Evolutionary conservation across 1,139 yeast species (phyloP).

Genomic region (Sugiyamaella pinicola): DNA sequence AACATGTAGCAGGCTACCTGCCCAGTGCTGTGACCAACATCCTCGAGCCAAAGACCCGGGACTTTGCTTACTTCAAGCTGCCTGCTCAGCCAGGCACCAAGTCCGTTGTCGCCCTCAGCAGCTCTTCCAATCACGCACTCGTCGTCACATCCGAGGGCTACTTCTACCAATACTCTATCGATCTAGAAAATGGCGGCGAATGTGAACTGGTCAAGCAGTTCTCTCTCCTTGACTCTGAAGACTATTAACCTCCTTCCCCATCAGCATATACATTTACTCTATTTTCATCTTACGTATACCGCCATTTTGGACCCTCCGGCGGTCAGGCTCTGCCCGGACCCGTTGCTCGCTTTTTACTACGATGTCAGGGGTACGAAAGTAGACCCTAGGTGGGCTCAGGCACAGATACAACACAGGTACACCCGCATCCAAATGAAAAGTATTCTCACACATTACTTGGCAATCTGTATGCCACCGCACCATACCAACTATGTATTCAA

Average conservation of each 20-base stretch:
- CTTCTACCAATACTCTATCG: conserved; percentile 82
- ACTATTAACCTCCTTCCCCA: conserved; percentile 5
- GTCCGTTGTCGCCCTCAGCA: conserved; percentile 47
- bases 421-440: no score
- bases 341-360: no score
- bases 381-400: no score
- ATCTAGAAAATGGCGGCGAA: conserved; percentile 91
- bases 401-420: no score
- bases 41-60: conserved; percentile 81
- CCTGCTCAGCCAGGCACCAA: conserved; percentile 53
- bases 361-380: no score
- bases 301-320: no score
- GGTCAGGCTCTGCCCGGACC: no score
- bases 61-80: conserved; percentile 88
- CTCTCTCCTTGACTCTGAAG: conserved; percentile 43
- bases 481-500: no score
- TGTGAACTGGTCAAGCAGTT: conserved; percentile 78
- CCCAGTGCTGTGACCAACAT: conserved; percentile 85
- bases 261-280: background rate
- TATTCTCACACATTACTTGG: no score
- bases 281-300: background rate
- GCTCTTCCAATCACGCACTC: conserved; percentile 62
- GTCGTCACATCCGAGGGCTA: conserved; percentile 89
- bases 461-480: no score
- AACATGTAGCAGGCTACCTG: conserved; percentile 82